Evolutionary conservation across 208 protist species (phyloP).

Genomic region (Leishmania gerbilli): DNA sequence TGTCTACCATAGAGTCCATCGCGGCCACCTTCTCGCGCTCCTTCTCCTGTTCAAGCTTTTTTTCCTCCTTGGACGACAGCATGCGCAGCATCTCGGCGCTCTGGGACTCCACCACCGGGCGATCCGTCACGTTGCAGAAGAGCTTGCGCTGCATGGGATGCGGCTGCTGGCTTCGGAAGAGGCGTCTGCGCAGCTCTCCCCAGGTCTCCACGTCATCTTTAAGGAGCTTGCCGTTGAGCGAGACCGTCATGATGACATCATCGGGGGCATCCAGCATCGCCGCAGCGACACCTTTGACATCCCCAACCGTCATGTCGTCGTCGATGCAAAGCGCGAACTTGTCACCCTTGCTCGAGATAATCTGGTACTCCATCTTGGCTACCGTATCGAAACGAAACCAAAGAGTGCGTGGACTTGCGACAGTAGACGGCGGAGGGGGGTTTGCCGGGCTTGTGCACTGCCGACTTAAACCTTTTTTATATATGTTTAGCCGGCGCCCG

Average conservation of each 20-base stretch:
- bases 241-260: conserved; percentile 46
- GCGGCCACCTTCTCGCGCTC: conserved; percentile 42
- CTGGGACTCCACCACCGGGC: conserved; percentile 25
- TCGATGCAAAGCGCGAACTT: conserved; percentile 69
- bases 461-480: not conserved
- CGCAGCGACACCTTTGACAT: conserved; percentile 64
- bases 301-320: conserved; percentile 71
- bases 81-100: conserved; percentile 54
- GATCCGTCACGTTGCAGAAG: conserved; percentile 53
- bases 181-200: conserved; percentile 27
- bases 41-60: conserved; percentile 30
- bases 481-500: not conserved
- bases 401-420: not conserved
- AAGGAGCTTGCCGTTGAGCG: conserved; percentile 64
- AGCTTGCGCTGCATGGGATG: conserved; percentile 52
- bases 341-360: conserved; percentile 70
- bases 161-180: conserved; percentile 13
- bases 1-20: conserved; percentile 81
- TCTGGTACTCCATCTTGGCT: conserved; percentile 56
- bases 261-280: conserved; percentile 61
- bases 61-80: conserved; percentile 35
- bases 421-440: not conserved
- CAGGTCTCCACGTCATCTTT: conserved; percentile 47
- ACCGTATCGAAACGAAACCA: not conserved
- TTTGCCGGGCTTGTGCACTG: not conserved